Base-by-base conservation (phyloP, 1,139 yeast genomes). In the Saccharomyces pastorianus region DNA sequence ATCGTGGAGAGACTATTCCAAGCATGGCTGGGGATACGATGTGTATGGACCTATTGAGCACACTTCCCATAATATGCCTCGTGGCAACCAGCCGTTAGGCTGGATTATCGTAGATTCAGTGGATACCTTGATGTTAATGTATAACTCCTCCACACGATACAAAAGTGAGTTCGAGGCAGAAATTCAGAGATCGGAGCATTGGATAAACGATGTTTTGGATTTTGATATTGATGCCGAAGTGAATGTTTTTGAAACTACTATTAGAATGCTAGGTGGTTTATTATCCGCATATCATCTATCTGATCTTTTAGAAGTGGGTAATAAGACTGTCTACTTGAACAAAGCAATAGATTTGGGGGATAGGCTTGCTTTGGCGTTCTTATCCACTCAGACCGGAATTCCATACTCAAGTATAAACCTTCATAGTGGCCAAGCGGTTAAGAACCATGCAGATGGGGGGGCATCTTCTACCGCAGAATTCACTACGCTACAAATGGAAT, bases 61-160 rank as follows among this genome's bases (percentile, higher is more conserved):
- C 53, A 68, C 64, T 1, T 90, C 89, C n/a, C 75, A 78, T 56
- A 87, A 89, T 65, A 86, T 89, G 90, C 62, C 66, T 9, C 53
- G 60, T 13, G 58, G 65, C 13, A 91, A 89, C 0, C 84, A 84
- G 6, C 97, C 97, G 1, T 72, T 91, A 61, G 99, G 99, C 2
- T 91, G 97, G 97, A 88, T 91, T 69, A 85, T 91, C 64, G 95
- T 91, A 7, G 98, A 91, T 69, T 78, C 95, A 1, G 71, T 93
- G 54, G 98, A 93, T 65, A 88, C 97, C 0, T 72, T 91, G 75
- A 77, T 83, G 74, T 62, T 91, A 31, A 90, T 91, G 96, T 90
- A 81, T 34, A 79, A 89, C 52, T 73, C 78, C 9, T 84, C 84
- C 44, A 72, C 70, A 25, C 75, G 79, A 38, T 91, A 96, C n/a